These are phyloP conservation scores for Gymnopilus dilepis DNA, from an alignment of 768 basidiomycete genomes.

Conservation along the genomic window DNA sequence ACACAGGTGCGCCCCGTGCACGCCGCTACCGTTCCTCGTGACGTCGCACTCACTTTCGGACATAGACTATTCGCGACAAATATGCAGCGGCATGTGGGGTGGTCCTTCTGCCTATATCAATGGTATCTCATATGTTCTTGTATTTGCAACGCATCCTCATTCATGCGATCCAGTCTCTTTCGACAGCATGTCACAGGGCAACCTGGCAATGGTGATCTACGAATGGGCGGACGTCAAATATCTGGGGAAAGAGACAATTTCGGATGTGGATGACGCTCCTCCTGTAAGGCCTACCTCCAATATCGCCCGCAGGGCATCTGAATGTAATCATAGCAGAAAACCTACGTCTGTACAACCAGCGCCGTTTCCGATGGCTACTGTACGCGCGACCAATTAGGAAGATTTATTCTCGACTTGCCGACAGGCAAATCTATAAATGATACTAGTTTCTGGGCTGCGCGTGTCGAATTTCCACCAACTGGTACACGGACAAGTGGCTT, in stretches of 20 bases:
- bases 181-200: slow-evolving; percentile 76
- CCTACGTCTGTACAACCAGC: slow-evolving; percentile 90
- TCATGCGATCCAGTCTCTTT: slow-evolving; percentile 65
- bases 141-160: background rate
- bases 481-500: slow-evolving; percentile 38
- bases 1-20: slow-evolving; percentile 50
- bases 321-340: slow-evolving; percentile 66
- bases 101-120: slow-evolving; percentile 81
- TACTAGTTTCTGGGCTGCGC: slow-evolving; percentile 89
- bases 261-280: slow-evolving; percentile 53
- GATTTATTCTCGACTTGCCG: slow-evolving; percentile 85
- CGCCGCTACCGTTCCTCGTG: slow-evolving; percentile 4
- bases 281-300: slow-evolving; percentile 59
- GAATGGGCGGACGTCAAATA: slow-evolving; percentile 91
- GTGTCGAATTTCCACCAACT: slow-evolving; percentile 62
- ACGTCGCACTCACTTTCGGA: slow-evolving; percentile 7
- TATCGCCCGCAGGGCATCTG: slow-evolving; percentile 2
- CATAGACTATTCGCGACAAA: slow-evolving; percentile 81
- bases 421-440: slow-evolving; percentile 61
- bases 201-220: slow-evolving; percentile 93
- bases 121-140: slow-evolving; percentile 47
- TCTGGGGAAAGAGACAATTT: slow-evolving; percentile 65
- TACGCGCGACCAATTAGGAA: slow-evolving; percentile 70
- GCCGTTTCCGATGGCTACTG: slow-evolving; percentile 79
- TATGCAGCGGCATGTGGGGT: slow-evolving; percentile 96